Percentiles rank a stretch among this genome's conserved stretches.
Evolutionary conservation across 495 filamentous ascomycete genomes (phyloP).

Genomic region (Glarea lozoyensis): DNA sequence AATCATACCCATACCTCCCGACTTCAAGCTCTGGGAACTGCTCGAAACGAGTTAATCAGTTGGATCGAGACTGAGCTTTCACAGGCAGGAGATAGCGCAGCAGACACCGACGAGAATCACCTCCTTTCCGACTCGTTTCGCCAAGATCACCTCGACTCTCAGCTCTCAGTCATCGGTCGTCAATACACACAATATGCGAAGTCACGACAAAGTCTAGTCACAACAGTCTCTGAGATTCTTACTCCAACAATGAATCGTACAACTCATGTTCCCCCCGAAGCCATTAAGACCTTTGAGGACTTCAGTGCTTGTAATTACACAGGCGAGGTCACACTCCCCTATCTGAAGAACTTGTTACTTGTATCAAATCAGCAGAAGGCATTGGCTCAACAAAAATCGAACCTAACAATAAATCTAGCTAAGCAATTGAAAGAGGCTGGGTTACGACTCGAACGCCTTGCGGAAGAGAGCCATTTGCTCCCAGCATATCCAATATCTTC

Average conservation of each 20-base stretch:
- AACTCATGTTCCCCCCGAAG: neutral
- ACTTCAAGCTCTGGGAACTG: constrained; percentile 33
- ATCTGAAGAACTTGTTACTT: constrained; percentile 42
- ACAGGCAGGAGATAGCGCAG: constrained; percentile 33
- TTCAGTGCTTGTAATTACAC: neutral
- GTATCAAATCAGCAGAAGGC: constrained; percentile 54
- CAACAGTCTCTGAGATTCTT: neutral
- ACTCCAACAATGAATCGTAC: neutral
- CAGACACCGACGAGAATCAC: constrained; percentile 22
- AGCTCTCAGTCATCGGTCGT: constrained; percentile 13
- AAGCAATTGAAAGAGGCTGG: constrained; percentile 51
- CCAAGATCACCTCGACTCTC: constrained; percentile 21
- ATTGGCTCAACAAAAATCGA: constrained; percentile 54
- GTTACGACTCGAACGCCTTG: constrained; percentile 48
- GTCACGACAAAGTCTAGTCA: constrained; percentile 35
- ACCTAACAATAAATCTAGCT: constrained; percentile 46
- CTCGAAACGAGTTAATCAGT: constrained; percentile 55
- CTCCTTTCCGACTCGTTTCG: constrained; percentile 9
- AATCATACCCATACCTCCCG: constrained; percentile 16
- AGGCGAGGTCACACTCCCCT: constrained; percentile 29
- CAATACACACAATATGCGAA: constrained; percentile 39
- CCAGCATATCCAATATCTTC: constrained; percentile 41
- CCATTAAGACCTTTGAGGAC: neutral
- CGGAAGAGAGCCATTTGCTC: constrained; percentile 62
- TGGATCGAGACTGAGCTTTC: constrained; percentile 65